Evolutionary conservation across 2,329 filamentous ascomycete genomes (phyloP).

Genomic region (Ciborinia camelliae): DNA sequence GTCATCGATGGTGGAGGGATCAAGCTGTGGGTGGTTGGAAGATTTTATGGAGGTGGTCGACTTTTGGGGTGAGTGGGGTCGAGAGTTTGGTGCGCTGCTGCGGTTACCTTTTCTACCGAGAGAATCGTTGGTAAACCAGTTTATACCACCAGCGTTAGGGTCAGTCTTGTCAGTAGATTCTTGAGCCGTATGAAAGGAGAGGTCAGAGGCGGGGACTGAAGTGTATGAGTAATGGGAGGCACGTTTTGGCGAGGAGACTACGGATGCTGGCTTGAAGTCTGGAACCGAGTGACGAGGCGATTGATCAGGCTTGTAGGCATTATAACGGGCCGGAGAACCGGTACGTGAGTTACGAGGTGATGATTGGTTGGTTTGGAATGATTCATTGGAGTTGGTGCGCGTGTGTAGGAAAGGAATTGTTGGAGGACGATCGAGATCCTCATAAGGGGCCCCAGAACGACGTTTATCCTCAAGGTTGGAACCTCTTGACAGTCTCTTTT

Average conservation of each 20-base stretch:
- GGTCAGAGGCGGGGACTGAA: conserved; percentile 43
- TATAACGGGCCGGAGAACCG: conserved; percentile 54
- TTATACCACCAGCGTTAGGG: background rate
- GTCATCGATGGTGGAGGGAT: conserved; percentile 32
- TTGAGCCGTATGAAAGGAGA: conserved; percentile 23
- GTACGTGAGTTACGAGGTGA: conserved; percentile 52
- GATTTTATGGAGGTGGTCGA: conserved; percentile 12
- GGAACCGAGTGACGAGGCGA: conserved; percentile 46
- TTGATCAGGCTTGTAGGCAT: conserved; percentile 46
- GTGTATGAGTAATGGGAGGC: conserved; percentile 51
- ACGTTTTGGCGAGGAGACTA: conserved; percentile 34
- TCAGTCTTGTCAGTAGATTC: background rate
- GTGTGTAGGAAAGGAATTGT: conserved; percentile 80
- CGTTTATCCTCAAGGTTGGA: conserved; percentile 43
- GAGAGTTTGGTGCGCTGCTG: conserved; percentile 26
- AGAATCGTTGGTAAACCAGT: conserved; percentile 37
- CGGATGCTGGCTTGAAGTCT: conserved; percentile 48
- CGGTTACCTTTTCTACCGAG: conserved; percentile 27
- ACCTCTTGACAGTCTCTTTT: conserved; percentile 56
- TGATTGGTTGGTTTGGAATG: conserved; percentile 50
- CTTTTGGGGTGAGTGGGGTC: conserved; percentile 33
- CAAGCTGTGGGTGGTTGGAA: conserved; percentile 28
- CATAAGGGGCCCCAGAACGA: conserved; percentile 45
- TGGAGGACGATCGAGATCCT: conserved; percentile 47
- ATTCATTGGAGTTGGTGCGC: conserved; percentile 59